Evolutionary conservation across 2,329 filamentous ascomycete species (phyloP).

Genomic region (Didymella lethalis): DNA sequence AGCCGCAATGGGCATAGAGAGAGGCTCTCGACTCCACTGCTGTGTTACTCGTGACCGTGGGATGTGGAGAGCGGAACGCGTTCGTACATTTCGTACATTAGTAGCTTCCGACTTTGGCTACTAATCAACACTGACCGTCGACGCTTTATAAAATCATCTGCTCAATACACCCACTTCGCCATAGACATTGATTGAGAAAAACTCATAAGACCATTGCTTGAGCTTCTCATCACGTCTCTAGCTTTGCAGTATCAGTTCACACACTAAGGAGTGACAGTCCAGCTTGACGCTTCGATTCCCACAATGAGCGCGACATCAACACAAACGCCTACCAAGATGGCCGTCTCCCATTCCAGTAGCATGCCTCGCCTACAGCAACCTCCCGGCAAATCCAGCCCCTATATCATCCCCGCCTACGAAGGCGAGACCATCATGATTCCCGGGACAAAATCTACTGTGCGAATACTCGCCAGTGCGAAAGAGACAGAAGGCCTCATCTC

Average conservation of each 20-base stretch:
- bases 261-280: neutral
- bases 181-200: neutral
- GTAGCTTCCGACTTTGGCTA: neutral
- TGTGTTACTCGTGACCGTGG: neutral
- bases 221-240: neutral
- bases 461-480: constrained; percentile 27
- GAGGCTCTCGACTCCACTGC: neutral
- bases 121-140: neutral
- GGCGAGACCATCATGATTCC: constrained; percentile 29
- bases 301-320: constrained; percentile 9
- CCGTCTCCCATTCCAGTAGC: constrained; percentile 3
- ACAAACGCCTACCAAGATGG: constrained; percentile 9
- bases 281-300: neutral
- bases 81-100: constrained; percentile 16
- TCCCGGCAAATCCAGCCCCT: constrained; percentile 22
- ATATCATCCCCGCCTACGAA: constrained; percentile 29
- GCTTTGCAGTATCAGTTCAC: neutral
- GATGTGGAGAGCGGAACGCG: neutral
- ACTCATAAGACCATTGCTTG: neutral
- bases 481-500: constrained; percentile 30
- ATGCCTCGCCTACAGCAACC: constrained; percentile 22
- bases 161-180: neutral
- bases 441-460: constrained; percentile 27
- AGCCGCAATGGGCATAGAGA: neutral
- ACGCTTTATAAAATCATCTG: too few species aligned